These are phyloP conservation scores for Aspergillus alliaceus DNA, from an alignment of 2,329 filamentous ascomycete species.

Conservation along the genomic window DNA sequence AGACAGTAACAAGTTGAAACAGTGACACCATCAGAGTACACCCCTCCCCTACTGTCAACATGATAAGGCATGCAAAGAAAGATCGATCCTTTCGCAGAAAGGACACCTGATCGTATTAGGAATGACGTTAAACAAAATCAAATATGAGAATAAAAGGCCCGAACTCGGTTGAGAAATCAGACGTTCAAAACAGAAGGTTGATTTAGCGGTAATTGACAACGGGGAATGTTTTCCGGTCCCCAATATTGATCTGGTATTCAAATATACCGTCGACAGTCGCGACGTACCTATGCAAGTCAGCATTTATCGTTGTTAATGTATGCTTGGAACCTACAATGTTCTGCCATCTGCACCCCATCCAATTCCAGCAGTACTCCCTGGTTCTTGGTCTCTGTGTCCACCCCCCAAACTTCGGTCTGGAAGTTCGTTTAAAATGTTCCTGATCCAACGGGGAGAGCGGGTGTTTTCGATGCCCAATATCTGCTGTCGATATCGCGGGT, in stretches of 20 bases:
- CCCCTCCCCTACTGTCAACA: neutral
- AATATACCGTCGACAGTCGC: conserved; percentile 51
- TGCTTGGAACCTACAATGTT: conserved; percentile 43
- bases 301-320: neutral
- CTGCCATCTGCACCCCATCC: conserved; percentile 49
- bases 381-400: conserved; percentile 35
- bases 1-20: neutral
- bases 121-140: neutral
- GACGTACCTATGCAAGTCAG: conserved; percentile 40
- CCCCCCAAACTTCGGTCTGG: conserved; percentile 32
- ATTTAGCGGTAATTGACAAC: conserved; percentile 42
- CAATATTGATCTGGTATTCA: conserved; percentile 47
- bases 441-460: conserved; percentile 39
- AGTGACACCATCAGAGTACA: neutral
- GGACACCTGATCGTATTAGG: neutral
- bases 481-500: conserved; percentile 34
- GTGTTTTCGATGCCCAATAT: conserved; percentile 34
- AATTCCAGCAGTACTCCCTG: conserved; percentile 47
- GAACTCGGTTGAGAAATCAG: neutral
- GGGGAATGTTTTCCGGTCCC: conserved; percentile 50
- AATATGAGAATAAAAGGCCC: neutral
- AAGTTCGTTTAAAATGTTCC: conserved; percentile 37
- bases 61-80: neutral
- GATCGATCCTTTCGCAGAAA: neutral
- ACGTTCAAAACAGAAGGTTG: neutral